Base-by-base conservation (phyloP, 2,329 filamentous ascomycete genomes). In the Ophiocordyceps polyrhachis-furcata region DNA sequence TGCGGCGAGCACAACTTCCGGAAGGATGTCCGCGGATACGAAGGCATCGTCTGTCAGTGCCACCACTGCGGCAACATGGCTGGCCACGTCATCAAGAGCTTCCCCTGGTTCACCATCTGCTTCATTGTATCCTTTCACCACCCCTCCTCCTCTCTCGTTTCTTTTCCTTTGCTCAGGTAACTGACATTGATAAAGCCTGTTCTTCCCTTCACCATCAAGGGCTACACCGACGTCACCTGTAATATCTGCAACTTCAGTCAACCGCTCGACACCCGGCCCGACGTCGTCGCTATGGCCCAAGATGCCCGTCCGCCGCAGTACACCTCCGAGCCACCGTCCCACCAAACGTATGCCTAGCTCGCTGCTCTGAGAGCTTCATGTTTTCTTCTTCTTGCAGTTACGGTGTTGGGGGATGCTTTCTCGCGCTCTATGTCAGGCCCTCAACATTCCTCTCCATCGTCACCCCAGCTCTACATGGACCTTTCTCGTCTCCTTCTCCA, bases 21-120 rank as follows among this genome's bases (percentile, higher is more conserved):
- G 49, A 73, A 69, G 55, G 65, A 74, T 46, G 66, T 77, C 41
- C 59, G 71, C 45, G 76, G 76, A 51, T 80, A 79, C 56, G 72
- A 80, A 54, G 70, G 72, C 51, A 58, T 79, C 49, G 59, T 72
- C 44, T 79, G 72, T 55, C 75, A 76, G 53, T 81, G 76, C 54
- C 71, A 76, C 58, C 77, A 80, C 60, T 81, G 76, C 59, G 75
- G 76, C 44, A 81, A 81, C 65, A 75, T 72, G 61, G 66, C 69
- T 2, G 76, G 67, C 14, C 66, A 65, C 49, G 75, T 79, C 46
- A 66, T 76, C 55, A 79, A 79, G 59, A 71, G 69, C 47, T 69
- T 79, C 47, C 76, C 76, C 40, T 86, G 81, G 79, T 87, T 87
- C 56, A 87, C 83, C 5, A 78, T 87, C 55, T 87, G 82, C 68